Evolutionary conservation across 306 rosid genomes (phyloP).

Genomic region (Trifolium repens): DNA sequence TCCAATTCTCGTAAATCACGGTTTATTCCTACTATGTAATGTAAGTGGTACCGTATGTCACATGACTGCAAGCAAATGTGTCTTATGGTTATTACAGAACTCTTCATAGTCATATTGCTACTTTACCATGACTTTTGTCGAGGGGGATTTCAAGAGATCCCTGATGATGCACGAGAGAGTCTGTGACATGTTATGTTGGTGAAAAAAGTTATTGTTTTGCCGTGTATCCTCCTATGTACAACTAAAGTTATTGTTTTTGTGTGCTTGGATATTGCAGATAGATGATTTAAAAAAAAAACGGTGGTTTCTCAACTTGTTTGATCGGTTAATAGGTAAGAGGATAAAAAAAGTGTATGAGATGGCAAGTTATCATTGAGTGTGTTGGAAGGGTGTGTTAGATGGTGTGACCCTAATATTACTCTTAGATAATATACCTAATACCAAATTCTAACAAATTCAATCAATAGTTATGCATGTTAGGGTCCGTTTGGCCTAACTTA

Average conservation of each 20-base stretch:
- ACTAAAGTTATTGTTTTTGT: no score
- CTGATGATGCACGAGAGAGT: neutral
- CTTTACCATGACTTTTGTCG: neutral
- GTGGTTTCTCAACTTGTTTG: no score
- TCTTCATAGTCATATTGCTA: neutral
- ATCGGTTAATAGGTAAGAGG: no score
- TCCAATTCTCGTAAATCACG: neutral
- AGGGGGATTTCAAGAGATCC: neutral
- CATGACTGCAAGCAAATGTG: slow-evolving; percentile 20
- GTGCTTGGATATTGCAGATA: no score
- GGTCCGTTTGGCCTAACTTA: no score
- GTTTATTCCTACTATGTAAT: neutral
- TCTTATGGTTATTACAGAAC: slow-evolving; percentile 14
- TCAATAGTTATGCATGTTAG: no score
- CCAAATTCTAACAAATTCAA: neutral
- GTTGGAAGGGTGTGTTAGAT: no score
- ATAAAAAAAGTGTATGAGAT: no score
- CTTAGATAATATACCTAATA: no score
- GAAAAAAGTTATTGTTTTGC: neutral
- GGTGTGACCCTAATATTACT: no score
- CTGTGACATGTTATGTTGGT: neutral
- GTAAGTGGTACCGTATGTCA: neutral
- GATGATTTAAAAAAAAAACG: no score
- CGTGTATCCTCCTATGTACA: neutral
- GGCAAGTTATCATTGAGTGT: no score